Evolutionary conservation across 257 asterid species (phyloP).

Genomic region (Solanum commersonii): DNA sequence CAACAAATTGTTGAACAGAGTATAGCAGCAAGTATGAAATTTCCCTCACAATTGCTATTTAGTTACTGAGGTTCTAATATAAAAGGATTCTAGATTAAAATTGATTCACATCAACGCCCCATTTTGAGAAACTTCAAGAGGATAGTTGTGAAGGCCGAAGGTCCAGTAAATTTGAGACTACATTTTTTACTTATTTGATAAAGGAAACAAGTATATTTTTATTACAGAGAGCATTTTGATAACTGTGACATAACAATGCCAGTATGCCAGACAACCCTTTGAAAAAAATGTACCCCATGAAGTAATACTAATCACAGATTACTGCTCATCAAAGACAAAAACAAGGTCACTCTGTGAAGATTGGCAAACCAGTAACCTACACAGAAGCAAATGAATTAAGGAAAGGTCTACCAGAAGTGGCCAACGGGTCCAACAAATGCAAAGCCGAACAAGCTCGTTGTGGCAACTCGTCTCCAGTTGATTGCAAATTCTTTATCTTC

Average conservation of each 20-base stretch:
- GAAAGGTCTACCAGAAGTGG: constrained; percentile 69
- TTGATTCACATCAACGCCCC: neutral
- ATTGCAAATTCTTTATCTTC: constrained; percentile 45
- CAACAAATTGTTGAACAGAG: neutral
- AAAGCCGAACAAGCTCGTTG: constrained; percentile 75
- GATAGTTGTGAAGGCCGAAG: neutral
- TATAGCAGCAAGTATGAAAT: neutral
- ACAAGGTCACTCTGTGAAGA: neutral
- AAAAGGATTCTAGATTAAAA: neutral
- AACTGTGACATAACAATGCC: neutral
- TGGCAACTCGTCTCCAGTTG: constrained; percentile 84
- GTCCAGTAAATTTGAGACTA: neutral
- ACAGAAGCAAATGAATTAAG: neutral
- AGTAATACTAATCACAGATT: neutral
- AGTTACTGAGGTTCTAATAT: neutral
- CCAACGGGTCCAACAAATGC: constrained; percentile 93
- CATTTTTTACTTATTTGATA: neutral
- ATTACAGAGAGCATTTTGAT: neutral
- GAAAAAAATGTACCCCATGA: neutral
- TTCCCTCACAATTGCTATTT: neutral
- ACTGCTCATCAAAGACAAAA: neutral
- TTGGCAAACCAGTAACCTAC: neutral
- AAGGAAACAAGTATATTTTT: neutral
- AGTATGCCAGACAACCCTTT: neutral
- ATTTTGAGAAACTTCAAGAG: neutral